Percentiles rank a stretch among this genome's conserved stretches.
phyloP scores from a whole-genome alignment of 495 filamentous ascomycete species.

The Talaromyces proteolyticus region DNA sequence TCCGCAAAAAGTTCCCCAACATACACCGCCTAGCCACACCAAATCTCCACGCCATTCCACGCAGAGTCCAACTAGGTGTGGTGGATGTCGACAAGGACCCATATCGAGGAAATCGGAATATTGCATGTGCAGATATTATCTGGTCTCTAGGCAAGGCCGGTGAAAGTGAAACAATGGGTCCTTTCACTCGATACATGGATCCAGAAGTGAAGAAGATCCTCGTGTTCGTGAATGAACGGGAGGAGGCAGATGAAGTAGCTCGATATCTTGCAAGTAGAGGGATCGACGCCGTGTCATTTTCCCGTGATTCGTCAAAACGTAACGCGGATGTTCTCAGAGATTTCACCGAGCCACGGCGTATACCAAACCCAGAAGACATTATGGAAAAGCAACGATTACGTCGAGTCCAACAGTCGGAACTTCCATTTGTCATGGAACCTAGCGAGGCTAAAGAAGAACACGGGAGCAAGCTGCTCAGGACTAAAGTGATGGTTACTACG shows the following conservation, averaged over 20 bases:
- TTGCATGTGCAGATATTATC: constrained; percentile 91
- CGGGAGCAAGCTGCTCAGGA: constrained; percentile 46
- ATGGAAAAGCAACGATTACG: constrained; percentile 24
- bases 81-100: constrained; percentile 85
- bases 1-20: constrained; percentile 75
- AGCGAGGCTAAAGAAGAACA: constrained; percentile 9
- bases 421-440: constrained; percentile 23
- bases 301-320: constrained; percentile 70
- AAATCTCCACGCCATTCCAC: constrained; percentile 91
- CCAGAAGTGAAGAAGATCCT: constrained; percentile 77
- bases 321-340: constrained; percentile 67
- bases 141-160: constrained; percentile 86
- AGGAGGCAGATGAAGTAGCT: constrained; percentile 75
- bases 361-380: constrained; percentile 36
- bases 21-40: constrained; percentile 84
- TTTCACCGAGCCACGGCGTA: constrained; percentile 60
- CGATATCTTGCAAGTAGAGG: constrained; percentile 76
- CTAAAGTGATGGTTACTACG: constrained; percentile 88
- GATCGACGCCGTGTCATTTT: constrained; percentile 78
- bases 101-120: constrained; percentile 81
- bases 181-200: constrained; percentile 24
- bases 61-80: constrained; percentile 88
- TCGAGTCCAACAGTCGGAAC: constrained; percentile 19
- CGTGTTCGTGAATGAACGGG: constrained; percentile 97
- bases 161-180: constrained; percentile 32